phyloP scores from a whole-genome alignment of 2,329 filamentous ascomycete genomes.

The Lachnellula cervina region DNA sequence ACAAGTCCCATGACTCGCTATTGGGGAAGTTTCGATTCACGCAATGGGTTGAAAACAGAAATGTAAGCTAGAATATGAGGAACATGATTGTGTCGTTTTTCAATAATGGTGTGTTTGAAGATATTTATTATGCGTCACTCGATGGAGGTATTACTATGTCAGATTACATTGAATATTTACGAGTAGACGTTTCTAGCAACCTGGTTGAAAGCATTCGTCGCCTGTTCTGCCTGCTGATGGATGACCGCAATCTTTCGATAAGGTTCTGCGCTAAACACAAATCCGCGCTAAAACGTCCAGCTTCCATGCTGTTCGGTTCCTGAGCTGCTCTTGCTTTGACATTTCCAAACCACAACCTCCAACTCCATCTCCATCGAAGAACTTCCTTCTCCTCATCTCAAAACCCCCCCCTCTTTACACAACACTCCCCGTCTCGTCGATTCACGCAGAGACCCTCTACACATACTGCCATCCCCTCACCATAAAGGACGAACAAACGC shows the following conservation, averaged over 20 bases:
- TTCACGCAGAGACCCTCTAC: constrained; percentile 1
- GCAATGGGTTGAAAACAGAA: no score
- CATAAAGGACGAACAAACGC: constrained; percentile 3
- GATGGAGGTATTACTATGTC: no score
- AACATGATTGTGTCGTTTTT: no score
- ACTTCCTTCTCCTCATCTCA: constrained; percentile 3
- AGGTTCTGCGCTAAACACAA: neutral
- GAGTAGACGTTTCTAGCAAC: neutral
- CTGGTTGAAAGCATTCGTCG: neutral
- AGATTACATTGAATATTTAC: no score
- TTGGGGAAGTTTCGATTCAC: no score
- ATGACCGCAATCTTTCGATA: neutral
- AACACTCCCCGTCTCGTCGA: neutral
- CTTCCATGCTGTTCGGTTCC: constrained; percentile 5
- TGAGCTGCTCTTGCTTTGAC: constrained; percentile 3
- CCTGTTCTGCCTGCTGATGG: neutral
- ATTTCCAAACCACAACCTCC: neutral
- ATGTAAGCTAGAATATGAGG: no score
- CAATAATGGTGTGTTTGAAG: no score
- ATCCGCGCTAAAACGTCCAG: neutral
- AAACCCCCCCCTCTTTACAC: neutral
- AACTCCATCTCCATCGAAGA: constrained; percentile 7
- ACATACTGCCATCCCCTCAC: constrained; percentile 7
- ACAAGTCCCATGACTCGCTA: no score
- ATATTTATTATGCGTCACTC: no score